Evolutionary conservation across 2,329 filamentous ascomycete species (phyloP).

Genomic region (Dactylellina haptotyla): DNA sequence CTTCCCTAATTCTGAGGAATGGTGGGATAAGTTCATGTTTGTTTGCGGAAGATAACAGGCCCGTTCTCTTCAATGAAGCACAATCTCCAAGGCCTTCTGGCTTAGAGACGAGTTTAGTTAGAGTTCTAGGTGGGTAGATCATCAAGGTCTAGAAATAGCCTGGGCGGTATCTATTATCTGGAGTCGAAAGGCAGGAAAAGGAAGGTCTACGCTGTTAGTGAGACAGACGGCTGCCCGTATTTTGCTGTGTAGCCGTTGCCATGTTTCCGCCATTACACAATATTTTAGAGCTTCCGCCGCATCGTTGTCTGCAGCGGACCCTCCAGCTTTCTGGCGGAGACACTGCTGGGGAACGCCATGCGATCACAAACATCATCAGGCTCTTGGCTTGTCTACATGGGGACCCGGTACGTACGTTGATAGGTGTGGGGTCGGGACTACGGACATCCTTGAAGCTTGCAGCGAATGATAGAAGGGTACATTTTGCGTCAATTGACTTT

Average conservation of each 20-base stretch:
- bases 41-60: constrained; percentile 51
- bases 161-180: background rate
- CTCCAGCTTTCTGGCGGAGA: constrained; percentile 12
- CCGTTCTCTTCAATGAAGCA: constrained; percentile 1
- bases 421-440: constrained; percentile 42
- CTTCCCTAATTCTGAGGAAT: constrained; percentile 47
- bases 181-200: constrained; percentile 9
- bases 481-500: constrained; percentile 47
- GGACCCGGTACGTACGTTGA: constrained; percentile 18
- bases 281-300: constrained; percentile 4
- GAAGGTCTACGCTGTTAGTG: constrained; percentile 37
- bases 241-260: constrained; percentile 20
- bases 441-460: constrained; percentile 24
- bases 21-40: constrained; percentile 16
- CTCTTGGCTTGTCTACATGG: constrained; percentile 31
- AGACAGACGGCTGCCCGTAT: background rate
- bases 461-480: constrained; percentile 43
- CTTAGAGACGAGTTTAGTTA: constrained; percentile 23
- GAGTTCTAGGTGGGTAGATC: constrained; percentile 22
- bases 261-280: constrained; percentile 6
- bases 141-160: constrained; percentile 16
- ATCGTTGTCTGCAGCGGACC: background rate
- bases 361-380: constrained; percentile 27
- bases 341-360: constrained; percentile 1
- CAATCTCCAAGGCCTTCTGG: constrained; percentile 5